Evolutionary conservation across 441 rosid species (phyloP), one percentile per base, ranked within the genome.

Genomic region (Capsella rubella): DNA sequence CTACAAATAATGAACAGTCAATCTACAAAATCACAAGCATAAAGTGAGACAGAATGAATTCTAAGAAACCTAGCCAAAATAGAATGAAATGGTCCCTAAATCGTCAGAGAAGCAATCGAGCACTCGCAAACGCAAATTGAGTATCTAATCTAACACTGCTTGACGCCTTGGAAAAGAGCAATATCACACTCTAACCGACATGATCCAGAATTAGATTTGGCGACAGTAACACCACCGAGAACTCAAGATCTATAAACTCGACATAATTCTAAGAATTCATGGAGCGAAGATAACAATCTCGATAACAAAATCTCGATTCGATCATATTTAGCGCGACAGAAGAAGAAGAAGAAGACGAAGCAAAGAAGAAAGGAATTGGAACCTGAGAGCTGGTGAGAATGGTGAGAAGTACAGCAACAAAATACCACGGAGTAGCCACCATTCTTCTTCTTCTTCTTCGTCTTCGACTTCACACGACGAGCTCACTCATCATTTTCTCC

Each of bases 321-420:
- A 56, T 35, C 29, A 11, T 10, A 45, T 42, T 7, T 7, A 59
- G n/a, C 6, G n/a, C 6, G 10, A 31, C 35, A 7, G 32, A 5
- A 65, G 40, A 21, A 32, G 8, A 64, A 10, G 52, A 21, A 21
- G 25, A 21, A 10, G 52, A 39, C 15, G 16, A n/a, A n/a, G 16
- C 11, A 6, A 0, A 18, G 55, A 58, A 51, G 42, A 13, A 3
- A 11, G 31, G 35, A 69, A 4, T 9, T 10, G 31, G 64, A 47
- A 88, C 95, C 95, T 90, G 93, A 72, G 93, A 88, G 76, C 93
- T 92, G 54, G 96, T 92, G 73, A 88, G 90, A 59, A 84, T 72
- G 69, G 95, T 87, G 85, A 89, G 95, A 54, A 91, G 89, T 8
- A 67, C 50, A 2, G 97, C 97, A 1, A 91, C 88, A 27, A 87